Evolutionary conservation across 345 rosid species (phyloP), one percentile per base, ranked within the genome.

Genomic region (Syzygium oleosum): DNA sequence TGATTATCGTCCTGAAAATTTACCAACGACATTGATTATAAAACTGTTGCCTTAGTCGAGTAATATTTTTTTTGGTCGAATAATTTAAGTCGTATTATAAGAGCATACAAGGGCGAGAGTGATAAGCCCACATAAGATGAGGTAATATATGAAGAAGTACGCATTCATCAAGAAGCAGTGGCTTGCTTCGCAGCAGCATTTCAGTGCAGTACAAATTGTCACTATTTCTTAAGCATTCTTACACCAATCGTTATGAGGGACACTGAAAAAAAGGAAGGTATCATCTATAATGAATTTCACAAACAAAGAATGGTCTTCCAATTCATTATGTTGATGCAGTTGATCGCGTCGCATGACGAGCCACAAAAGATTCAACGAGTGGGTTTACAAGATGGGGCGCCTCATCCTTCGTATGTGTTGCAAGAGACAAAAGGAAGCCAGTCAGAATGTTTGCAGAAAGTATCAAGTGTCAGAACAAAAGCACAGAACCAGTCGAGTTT

Each of bases 301-400:
- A 73, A 73, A 34, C 46, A 68, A 68, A 34, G 80, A 34, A 73
- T 73, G 80, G 49, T 73, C 80, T 9, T 73, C 80, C 49, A 34
- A 73, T 17, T 73, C 80, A 73, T 73, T 46, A 34, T 73, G 80
- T 73, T 34, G 80, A 34, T 19, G 80, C 25, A 51, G 91, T 87
- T 46, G 85, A 61, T 5, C 90, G 79, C 78, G 87, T 68, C 61
- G 88, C 90, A 90, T 96, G 96, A 65, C 96, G 93, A 0, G 92
- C 90, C 53, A 97, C 99, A 12, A 97, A 97, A 34, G 98, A 92
- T 91, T 95, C 95, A 0, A 97, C 94, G 29, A 96, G 94, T 7
- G 98, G 99, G 91, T 95, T 97, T 88, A 97, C 99, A 46, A 96
- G 89, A 68, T 94, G 95, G 19, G 99, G 98, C 85, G 96, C 96